These are phyloP conservation scores for Moelleriella libera DNA, from an alignment of 2,329 filamentous ascomycete species.

Conservation along the genomic window DNA sequence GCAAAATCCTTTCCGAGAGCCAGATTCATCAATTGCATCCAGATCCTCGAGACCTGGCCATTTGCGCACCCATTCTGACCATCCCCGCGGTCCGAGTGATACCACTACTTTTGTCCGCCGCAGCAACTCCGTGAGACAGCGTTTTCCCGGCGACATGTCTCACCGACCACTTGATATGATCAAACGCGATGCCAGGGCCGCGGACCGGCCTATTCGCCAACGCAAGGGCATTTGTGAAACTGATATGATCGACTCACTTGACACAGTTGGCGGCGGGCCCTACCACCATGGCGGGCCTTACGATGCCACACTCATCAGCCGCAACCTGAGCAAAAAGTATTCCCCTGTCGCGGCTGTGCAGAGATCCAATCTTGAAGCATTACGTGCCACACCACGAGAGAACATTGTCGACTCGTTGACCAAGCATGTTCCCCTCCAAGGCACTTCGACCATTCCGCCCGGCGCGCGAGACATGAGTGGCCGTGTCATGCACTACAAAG, in stretches of 20 bases:
- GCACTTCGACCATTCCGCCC: slow-evolving; percentile 62
- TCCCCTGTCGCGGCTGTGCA: slow-evolving; percentile 68
- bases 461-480: slow-evolving; percentile 57
- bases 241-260: slow-evolving; percentile 71
- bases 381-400: slow-evolving; percentile 68
- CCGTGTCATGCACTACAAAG: slow-evolving; percentile 60
- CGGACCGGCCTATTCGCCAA: slow-evolving; percentile 56
- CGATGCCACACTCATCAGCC: slow-evolving; percentile 63
- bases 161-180: slow-evolving; percentile 55
- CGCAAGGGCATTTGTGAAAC: slow-evolving; percentile 51
- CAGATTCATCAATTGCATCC: not conserved
- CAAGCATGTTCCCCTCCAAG: slow-evolving; percentile 67
- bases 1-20: slow-evolving; percentile 3
- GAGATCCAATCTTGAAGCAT: slow-evolving; percentile 58
- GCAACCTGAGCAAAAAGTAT: slow-evolving; percentile 48
- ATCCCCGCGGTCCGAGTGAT: not conserved
- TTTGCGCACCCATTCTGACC: no score
- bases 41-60: no score
- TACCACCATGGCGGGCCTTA: slow-evolving; percentile 91
- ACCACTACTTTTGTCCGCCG: slow-evolving; percentile 4
- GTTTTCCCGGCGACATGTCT: slow-evolving; percentile 50
- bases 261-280: slow-evolving; percentile 41
- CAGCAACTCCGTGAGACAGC: slow-evolving; percentile 13
- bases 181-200: slow-evolving; percentile 45
- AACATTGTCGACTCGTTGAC: slow-evolving; percentile 61